phyloP scores from a whole-genome alignment of 1,284 basidiomycete genomes.

The Fistulinella cinereoalba region DNA sequence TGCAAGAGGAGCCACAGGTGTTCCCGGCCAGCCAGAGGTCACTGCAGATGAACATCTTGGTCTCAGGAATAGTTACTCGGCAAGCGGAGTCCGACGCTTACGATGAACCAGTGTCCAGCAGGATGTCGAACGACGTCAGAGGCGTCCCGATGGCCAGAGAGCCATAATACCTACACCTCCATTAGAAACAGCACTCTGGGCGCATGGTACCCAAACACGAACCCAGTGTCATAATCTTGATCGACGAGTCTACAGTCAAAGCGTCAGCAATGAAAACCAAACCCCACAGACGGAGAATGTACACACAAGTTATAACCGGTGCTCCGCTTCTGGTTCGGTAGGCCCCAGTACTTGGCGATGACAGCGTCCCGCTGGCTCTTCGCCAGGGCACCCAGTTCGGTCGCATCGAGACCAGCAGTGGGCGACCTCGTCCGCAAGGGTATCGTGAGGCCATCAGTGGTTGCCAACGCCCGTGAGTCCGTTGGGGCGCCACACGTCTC shows the following conservation, averaged over 20 bases:
- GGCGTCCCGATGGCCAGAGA: constrained; percentile 44
- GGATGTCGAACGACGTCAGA: constrained; percentile 37
- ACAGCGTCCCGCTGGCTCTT: constrained; percentile 23
- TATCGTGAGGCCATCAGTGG: constrained; percentile 15
- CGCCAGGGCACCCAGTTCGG: constrained; percentile 20
- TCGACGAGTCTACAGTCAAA: constrained; percentile 21
- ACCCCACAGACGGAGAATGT: background rate
- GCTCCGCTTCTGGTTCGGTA: constrained; percentile 22
- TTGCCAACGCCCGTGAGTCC: background rate
- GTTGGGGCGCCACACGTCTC: constrained; percentile 16
- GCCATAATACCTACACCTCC: constrained; percentile 36
- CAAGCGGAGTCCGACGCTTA: constrained; percentile 20
- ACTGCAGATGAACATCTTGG: constrained; percentile 6
- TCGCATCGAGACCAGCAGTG: background rate
- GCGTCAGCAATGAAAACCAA: constrained; percentile 6
- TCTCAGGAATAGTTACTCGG: background rate
- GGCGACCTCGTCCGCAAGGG: constrained; percentile 18
- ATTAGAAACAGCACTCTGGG: constrained; percentile 1
- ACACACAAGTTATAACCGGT: constrained; percentile 30
- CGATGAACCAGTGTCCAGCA: constrained; percentile 60
- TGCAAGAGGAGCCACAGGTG: constrained; percentile 15
- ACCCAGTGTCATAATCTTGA: constrained; percentile 28
- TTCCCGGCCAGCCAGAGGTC: constrained; percentile 26
- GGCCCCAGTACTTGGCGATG: constrained; percentile 20
- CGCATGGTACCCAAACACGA: constrained; percentile 3